Evolutionary conservation across 352 stramenopile genomes (phyloP), one percentile per base, ranked within the genome.

Genomic region (Thraustochytrium striatum): DNA sequence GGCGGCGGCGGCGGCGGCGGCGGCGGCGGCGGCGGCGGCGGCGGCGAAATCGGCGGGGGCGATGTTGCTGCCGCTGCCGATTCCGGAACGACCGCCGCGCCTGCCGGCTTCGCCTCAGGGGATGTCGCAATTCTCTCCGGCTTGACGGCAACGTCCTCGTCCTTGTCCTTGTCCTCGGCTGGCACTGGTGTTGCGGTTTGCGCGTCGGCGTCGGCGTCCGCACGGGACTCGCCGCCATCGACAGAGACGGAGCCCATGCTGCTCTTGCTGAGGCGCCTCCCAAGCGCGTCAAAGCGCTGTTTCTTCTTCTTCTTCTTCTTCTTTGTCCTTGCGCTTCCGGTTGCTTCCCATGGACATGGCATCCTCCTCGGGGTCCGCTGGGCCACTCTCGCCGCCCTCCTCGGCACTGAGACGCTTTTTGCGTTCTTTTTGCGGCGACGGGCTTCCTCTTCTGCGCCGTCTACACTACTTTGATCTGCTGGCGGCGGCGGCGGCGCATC

Each of bases 221-320:
- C 39, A 13, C 39, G 5, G 39, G 39, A 13, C 39, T 47, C 39
- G 39, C 39, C 39, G 5, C 13, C 39, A 47, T 47, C 39, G 39
- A 47, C 59, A 5, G 33, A 70, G 11, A 70, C 38, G 3, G 59
- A 70, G 7, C 33, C 59, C 33, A 70, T 70, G 30, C 59, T 70
- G 25, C 52, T 36, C 11, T 50, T 47, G 41, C 59, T 70, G 1
- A 8, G 30, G 41, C 59, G 59, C n/a, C 59, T 32, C 0, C 19
- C 36, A 0, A 70, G 59, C 59, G 47, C 52, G n/a, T n/a, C n/a
- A n/a, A n/a, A n/a, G 13, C 59, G 59, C 59, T 70, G 47, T 36
- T 70, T 70, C n/a, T 16, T 36, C 59, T 70, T 70, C 8, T 50
- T 47, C 59, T 70, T 70, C 36, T 70, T 70, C n/a, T 70, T 70